These are phyloP conservation scores for Fusarium musae DNA, from an alignment of 2,329 filamentous ascomycete genomes.

Conservation along the genomic window DNA sequence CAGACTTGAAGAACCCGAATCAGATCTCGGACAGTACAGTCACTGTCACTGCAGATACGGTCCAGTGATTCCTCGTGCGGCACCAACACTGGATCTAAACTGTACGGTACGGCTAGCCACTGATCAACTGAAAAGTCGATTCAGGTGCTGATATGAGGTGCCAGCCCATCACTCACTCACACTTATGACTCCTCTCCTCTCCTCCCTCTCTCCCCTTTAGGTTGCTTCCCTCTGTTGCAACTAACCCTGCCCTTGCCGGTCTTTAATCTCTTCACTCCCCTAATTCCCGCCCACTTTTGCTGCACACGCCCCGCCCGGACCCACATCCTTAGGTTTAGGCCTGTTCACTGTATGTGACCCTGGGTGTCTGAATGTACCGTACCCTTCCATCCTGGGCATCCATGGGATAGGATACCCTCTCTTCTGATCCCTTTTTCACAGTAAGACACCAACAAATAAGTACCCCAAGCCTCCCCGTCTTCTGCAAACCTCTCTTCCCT, in stretches of 20 bases:
- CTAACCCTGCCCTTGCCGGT: background rate
- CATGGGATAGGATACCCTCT: slow-evolving; percentile 2
- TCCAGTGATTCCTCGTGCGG: background rate
- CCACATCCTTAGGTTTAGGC: slow-evolving; percentile 24
- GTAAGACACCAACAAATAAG: slow-evolving; percentile 52
- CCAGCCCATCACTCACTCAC: background rate
- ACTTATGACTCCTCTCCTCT: background rate
- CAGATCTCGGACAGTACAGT: background rate
- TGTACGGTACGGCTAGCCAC: background rate
- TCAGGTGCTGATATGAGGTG: background rate
- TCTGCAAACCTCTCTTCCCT: slow-evolving; percentile 38
- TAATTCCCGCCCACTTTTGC: slow-evolving; percentile 33
- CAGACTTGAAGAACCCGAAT: background rate
- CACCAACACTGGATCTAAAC: background rate
- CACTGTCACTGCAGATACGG: background rate
- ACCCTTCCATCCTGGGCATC: background rate
- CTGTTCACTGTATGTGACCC: slow-evolving; percentile 24
- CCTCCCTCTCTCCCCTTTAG: background rate
- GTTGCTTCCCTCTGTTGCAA: background rate
- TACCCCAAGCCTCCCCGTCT: slow-evolving; percentile 53
- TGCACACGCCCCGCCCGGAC: slow-evolving; percentile 32
- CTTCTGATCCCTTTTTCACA: slow-evolving; percentile 21
- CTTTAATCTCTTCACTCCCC: slow-evolving; percentile 35
- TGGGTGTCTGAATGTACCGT: background rate
- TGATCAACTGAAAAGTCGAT: background rate